These are phyloP conservation scores for Penicillium verrucosum DNA, from an alignment of 2,329 filamentous ascomycete genomes.

Conservation along the genomic window DNA sequence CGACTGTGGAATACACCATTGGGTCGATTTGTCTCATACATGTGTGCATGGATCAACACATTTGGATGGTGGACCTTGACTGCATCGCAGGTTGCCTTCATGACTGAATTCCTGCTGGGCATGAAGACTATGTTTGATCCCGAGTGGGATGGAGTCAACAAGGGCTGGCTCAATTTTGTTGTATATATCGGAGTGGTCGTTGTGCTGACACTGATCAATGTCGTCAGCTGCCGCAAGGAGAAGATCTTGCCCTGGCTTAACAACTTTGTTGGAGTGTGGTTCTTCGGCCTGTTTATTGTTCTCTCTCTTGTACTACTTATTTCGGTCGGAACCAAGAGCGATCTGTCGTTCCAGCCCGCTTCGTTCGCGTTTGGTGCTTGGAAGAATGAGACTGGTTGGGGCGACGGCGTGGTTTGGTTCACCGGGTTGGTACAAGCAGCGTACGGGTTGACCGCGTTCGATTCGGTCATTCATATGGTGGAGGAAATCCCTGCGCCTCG, in stretches of 20 bases:
- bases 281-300: slow-evolving; percentile 52
- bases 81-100: slow-evolving; percentile 56
- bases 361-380: slow-evolving; percentile 54
- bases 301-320: slow-evolving; percentile 53
- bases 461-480: slow-evolving; percentile 58
- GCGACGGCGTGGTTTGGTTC: slow-evolving; percentile 57
- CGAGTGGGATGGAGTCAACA: slow-evolving; percentile 45
- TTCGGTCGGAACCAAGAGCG: slow-evolving; percentile 47
- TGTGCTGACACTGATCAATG: slow-evolving; percentile 50
- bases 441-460: slow-evolving; percentile 57
- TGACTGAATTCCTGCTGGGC: slow-evolving; percentile 57
- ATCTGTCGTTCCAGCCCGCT: slow-evolving; percentile 48
- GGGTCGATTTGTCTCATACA: slow-evolving; percentile 54
- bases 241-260: slow-evolving; percentile 52
- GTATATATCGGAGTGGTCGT: slow-evolving; percentile 53
- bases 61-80: slow-evolving; percentile 59
- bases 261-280: slow-evolving; percentile 55
- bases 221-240: slow-evolving; percentile 52
- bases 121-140: slow-evolving; percentile 55
- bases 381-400: slow-evolving; percentile 54
- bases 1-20: slow-evolving; percentile 38
- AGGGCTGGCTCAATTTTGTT: slow-evolving; percentile 55
- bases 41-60: slow-evolving; percentile 60
- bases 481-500: slow-evolving; percentile 56
- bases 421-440: slow-evolving; percentile 56